These are phyloP conservation scores for Phallus indusiatus DNA, from an alignment of 768 basidiomycete species.

Conservation along the genomic window DNA sequence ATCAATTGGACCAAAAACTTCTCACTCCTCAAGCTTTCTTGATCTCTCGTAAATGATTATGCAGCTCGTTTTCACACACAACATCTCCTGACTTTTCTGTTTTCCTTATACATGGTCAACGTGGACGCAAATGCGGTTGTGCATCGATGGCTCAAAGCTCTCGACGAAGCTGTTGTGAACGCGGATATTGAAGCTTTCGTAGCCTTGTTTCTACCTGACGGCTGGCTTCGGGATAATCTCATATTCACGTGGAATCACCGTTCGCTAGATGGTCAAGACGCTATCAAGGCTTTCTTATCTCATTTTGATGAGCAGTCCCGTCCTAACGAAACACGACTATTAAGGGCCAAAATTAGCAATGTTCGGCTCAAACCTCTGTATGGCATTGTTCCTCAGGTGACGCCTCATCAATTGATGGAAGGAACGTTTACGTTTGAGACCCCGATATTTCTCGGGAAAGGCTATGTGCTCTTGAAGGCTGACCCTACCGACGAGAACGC, in stretches of 20 bases:
- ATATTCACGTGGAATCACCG: constrained; percentile 19
- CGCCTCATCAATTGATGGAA: constrained; percentile 10
- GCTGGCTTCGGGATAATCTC: constrained; percentile 24
- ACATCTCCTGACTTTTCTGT: background rate
- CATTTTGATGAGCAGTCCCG: background rate
- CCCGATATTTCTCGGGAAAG: constrained; percentile 11
- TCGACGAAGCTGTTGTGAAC: constrained; percentile 15
- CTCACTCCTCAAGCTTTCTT: no score
- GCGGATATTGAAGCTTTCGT: constrained; percentile 17
- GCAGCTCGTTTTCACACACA: background rate
- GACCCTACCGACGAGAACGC: background rate
- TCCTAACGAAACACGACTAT: background rate
- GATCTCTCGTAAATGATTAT: background rate
- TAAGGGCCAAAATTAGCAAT: constrained; percentile 9
- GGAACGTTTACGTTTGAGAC: constrained; percentile 16
- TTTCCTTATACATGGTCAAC: background rate
- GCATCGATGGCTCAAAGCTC: constrained; percentile 22
- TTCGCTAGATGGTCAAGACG: constrained; percentile 14
- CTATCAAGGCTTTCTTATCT: constrained; percentile 12
- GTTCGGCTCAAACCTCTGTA: constrained; percentile 12
- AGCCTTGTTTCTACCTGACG: constrained; percentile 24
- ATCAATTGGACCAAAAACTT: no score
- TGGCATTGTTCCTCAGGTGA: background rate
- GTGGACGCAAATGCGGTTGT: background rate
- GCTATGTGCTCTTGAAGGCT: constrained; percentile 11